Base-by-base conservation (phyloP, 352 stramenopile genomes). In the Pythium biforme region DNA sequence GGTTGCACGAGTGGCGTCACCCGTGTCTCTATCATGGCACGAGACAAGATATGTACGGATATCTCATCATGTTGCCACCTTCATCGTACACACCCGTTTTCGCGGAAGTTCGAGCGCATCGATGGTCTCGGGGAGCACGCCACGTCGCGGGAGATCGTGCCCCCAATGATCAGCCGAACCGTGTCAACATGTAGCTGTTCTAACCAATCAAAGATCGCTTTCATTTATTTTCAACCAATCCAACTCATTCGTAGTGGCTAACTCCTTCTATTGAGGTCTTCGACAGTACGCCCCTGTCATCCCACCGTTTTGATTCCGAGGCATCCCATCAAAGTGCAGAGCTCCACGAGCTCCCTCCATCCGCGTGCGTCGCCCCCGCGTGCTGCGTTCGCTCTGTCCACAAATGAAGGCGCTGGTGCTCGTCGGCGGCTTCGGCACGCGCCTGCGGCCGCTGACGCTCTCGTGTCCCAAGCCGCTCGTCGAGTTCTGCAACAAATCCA, bases 341-440 rank as follows among this genome's bases (percentile, higher is more conserved):
- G 37, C 39, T 12, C 14, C 10, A 45, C 10, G 10, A 10, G 19
- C 39, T 19, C 39, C 19, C 1, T 3, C 2, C 39, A 7, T 49
- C 8, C n/a, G 37, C 26, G 31, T 52, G 4, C 26, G 46, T 52
- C 14, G 41, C 39, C 27, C 15, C 17, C 22, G 19, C 11, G n/a
- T n/a, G n/a, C n/a, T n/a, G n/a, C n/a, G n/a, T 49, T 29, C 29
- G 29, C 29, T 33, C 29, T 9, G 10, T n/a, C n/a, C n/a, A n/a
- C n/a, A n/a, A n/a, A 96, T 97, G 89, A 97, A 97, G 79, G 89
- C 88, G 66, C 64, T 97, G 74, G 96, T 97, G 62, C 77, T 97
- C 31, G 87, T 97, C 29, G 89, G 89, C 19, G 89, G 89, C 61
- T 97, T 95, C 68, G 89, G 89, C 56, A 97, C 89, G 73, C 83